Evolutionary conservation across 1,284 basidiomycete genomes (phyloP).

Genomic region (Tremellales sp.): DNA sequence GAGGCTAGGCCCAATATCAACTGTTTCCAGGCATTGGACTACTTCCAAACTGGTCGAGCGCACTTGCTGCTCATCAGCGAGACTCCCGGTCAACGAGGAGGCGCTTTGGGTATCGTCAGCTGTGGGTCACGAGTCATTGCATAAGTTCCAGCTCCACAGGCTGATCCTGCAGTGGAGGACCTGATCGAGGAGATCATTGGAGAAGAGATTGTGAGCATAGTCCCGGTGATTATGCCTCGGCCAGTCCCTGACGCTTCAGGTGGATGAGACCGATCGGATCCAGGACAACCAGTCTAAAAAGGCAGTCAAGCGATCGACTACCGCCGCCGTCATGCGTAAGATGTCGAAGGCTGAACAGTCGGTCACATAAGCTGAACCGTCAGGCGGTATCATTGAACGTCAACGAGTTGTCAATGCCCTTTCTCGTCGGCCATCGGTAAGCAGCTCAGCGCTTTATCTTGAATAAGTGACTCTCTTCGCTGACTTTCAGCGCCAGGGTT

Average conservation of each 20-base stretch:
- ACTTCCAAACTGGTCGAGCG: conserved; percentile 89
- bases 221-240: not conserved
- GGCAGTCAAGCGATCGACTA: conserved; percentile 64
- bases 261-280: conserved; percentile 81
- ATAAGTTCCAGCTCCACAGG: conserved; percentile 1
- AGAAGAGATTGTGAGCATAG: conserved; percentile 4
- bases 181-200: conserved; percentile 44
- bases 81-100: conserved; percentile 73
- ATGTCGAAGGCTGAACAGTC: not conserved
- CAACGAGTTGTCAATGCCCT: conserved; percentile 42
- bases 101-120: conserved; percentile 74
- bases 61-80: conserved; percentile 84
- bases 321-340: conserved; percentile 68
- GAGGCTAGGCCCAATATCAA: conserved; percentile 81
- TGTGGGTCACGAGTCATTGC: conserved; percentile 20
- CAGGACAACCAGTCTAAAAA: conserved; percentile 77
- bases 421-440: conserved; percentile 36
- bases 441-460: conserved; percentile 4
- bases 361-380: conserved; percentile 2
- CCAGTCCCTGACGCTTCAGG: conserved; percentile 6
- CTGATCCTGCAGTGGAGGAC: conserved; percentile 40
- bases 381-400: conserved; percentile 50
- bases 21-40: conserved; percentile 60
- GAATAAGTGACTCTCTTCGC: conserved; percentile 7
- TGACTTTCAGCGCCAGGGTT: not conserved